Evolutionary conservation across 805 yeast species (phyloP), one percentile per base, ranked within the genome.

Genomic region (Yarrowia divulgata): DNA sequence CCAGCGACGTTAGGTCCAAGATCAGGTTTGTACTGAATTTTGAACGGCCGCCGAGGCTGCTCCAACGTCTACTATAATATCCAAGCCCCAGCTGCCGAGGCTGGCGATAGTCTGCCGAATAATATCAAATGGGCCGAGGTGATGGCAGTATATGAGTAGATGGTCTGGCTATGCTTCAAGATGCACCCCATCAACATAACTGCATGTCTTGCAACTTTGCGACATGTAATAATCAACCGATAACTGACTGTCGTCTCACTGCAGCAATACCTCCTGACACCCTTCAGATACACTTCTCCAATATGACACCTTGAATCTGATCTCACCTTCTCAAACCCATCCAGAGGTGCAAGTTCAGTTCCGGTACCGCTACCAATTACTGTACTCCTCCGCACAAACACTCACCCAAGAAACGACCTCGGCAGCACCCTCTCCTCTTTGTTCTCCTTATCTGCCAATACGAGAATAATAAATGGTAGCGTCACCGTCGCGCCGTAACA

Each of bases 21-120:
- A n/a, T 35, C 57, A 34, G 57, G 57, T n/a, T 50, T 50, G 40
- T 50, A 50, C 57, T 50, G 57, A 40, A 34, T 9, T n/a, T 10
- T 16, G 10, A 50, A 23, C 57, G 34, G 57, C n/a, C 40, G 29
- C 57, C 57, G 57, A 50, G 57, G 57, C 57, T 6, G 14, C 16
- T 18, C 40, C 14, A 50, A 50, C 57, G 39, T n/a, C 5, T 35
- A n/a, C 6, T 10, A 34, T 50, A 50, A 50, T 34, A 34, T 34
- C 12, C 19, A 2, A 14, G 2, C n/a, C 39, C 23, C 8, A 14
- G 8, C 8, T n/a, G 57, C 57, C 57, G 57, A 50, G 57, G 57
- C 40, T 35, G 52, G 52, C 14, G 1, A 23, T 46, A 13, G 9
- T 10, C 13, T 3, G 29, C 48, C 23, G 29, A 45, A 45, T 18